Conservation (phyloP, 2,329 filamentous ascomycete species). For the Cladobotryum mycophilum region DNA sequence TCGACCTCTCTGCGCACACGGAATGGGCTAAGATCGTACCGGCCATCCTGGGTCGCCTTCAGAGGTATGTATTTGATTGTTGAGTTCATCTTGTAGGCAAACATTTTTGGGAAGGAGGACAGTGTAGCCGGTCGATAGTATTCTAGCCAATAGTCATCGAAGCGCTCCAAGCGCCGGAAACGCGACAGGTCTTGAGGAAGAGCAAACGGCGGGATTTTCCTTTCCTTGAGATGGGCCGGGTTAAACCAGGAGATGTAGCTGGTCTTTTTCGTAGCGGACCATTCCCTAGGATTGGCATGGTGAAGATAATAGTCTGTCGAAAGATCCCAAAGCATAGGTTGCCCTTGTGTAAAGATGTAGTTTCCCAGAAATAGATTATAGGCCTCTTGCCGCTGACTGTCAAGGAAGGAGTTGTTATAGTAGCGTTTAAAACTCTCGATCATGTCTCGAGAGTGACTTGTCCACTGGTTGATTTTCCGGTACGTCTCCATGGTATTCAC, state of each 20-base stretch:
- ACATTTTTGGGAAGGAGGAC: conserved; percentile 87
- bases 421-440: conserved; percentile 98
- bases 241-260: conserved; percentile 91
- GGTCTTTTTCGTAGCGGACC: conserved; percentile 54
- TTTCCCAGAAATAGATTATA: conserved; percentile 97
- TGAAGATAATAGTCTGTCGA: conserved; percentile 94
- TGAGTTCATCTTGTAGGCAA: conserved; percentile 86
- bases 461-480: conserved; percentile 98
- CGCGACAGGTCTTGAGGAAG: conserved; percentile 30
- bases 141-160: conserved; percentile 96
- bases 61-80: conserved; percentile 78
- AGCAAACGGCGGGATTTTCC: conserved; percentile 45
- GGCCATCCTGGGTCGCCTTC: conserved; percentile 63
- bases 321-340: conserved; percentile 96
- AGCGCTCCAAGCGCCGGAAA: conserved; percentile 49
- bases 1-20: conserved; percentile 64
- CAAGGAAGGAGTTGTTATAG: conserved; percentile 97
- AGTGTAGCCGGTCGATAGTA: conserved; percentile 87
- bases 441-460: conserved; percentile 95
- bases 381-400: conserved; percentile 95
- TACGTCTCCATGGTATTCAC: conserved; percentile 99
- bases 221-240: conserved; percentile 60
- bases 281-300: conserved; percentile 73
- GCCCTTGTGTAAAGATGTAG: conserved; percentile 79
- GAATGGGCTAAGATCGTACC: conserved; percentile 84